Evolutionary conservation across 2,329 filamentous ascomycete species (phyloP), one percentile per base, ranked within the genome.

Genomic region (Epichloe sp.): DNA sequence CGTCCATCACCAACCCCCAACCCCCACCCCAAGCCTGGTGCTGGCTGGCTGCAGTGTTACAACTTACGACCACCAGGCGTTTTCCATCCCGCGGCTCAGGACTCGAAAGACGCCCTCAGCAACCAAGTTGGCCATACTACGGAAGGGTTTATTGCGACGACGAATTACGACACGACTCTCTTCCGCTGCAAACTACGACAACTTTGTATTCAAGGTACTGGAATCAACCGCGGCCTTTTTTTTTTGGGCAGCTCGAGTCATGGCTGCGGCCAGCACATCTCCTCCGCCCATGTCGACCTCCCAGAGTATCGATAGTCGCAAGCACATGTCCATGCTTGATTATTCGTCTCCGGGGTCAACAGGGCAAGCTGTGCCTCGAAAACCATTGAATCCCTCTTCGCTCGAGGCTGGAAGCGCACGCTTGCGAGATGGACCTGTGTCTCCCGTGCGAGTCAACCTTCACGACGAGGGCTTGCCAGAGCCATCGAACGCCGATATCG

Each of bases 391-490:
- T 31, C 56, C 63, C 15, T 52, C 63, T n/a, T 55, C 58, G 17
- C 49, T 56, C 23, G 51, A 55, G 40, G 68, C 47, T 23, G 51
- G 37, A 31, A 55, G 68, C 48, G 69, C 70, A 19, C 68, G 70
- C 53, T 66, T 80, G 53, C 71, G 73, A 54, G 71, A 75, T 48
- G 70, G 72, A 15, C 78, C 78, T 34, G 68, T 74, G 31, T 81
- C 79, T 41, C 78, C 79, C 17, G 76, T 79, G 51, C 71, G 68
- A 52, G 71, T 80, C 50, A 78, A 76, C 58, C 73, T 77, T 51
- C 74, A 75, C 47, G 65, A 70, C 23, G 75, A 77, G 42, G 70
- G 74, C 60, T 79, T 74, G 74, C 68, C 69, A 19, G 69, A 70
- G 57, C 72, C 77, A 21, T 76, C 74, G 34, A 75, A 75, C 57